These are phyloP conservation scores for Haplosporangium sp. DNA, from an alignment of 371 early-diverging fungal genomes.

Conservation along the genomic window DNA sequence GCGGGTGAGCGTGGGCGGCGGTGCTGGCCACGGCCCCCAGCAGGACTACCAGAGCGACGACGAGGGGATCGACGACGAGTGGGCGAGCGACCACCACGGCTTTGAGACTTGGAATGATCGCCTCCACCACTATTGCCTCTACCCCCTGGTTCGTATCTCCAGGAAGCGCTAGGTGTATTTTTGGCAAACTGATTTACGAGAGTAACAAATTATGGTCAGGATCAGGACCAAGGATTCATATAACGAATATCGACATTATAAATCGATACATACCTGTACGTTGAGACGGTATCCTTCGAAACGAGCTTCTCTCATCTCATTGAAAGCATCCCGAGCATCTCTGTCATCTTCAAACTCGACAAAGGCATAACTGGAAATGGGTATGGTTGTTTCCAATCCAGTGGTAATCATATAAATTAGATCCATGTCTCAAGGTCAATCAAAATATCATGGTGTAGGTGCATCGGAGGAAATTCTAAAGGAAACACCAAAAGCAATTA, in stretches of 20 bases:
- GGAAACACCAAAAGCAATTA: not conserved
- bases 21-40: not conserved
- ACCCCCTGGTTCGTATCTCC: slow-evolving; percentile 67
- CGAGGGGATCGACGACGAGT: slow-evolving; percentile 28
- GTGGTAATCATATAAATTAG: not conserved
- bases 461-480: not conserved
- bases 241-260: not conserved
- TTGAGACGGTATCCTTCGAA: slow-evolving; percentile 84
- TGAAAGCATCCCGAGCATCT: slow-evolving; percentile 90
- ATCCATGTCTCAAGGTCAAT: not conserved
- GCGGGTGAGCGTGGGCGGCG: slow-evolving; percentile 12
- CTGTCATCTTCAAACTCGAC: slow-evolving; percentile 91
- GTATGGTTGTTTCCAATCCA: not conserved
- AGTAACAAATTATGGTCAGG: not conserved
- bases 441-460: not conserved
- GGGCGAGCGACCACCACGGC: slow-evolving; percentile 33
- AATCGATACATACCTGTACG: slow-evolving; percentile 70
- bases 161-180: slow-evolving; percentile 71
- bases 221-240: too few relatives aligned
- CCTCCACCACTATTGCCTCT: slow-evolving; percentile 18
- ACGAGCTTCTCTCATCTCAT: slow-evolving; percentile 88
- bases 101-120: slow-evolving; percentile 14
- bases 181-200: slow-evolving; percentile 73
- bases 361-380: slow-evolving; percentile 62
- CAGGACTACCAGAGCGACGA: not conserved